These are phyloP conservation scores for Coelastrella sp. DNA, from an alignment of 139 green algal genomes.

Conservation along the genomic window DNA sequence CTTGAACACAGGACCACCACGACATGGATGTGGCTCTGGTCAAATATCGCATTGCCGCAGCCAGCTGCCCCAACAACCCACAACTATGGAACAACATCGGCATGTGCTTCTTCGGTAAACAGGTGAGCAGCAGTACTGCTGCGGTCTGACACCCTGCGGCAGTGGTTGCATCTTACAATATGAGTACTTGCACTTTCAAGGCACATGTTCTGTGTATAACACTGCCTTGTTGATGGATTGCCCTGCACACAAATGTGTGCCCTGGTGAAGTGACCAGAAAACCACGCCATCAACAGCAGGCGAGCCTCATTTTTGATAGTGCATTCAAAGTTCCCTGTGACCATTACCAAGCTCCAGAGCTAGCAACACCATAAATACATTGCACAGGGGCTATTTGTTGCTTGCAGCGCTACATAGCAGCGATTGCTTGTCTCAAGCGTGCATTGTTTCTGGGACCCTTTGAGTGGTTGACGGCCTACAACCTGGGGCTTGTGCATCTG, in stretches of 20 bases:
- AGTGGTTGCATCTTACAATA: no score
- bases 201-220: not conserved
- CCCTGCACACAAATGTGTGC: no score
- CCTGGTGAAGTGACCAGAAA: no score
- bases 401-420: slow-evolving; percentile 75
- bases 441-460: slow-evolving; percentile 85
- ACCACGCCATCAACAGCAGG: not conserved
- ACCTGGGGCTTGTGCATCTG: slow-evolving; percentile 82
- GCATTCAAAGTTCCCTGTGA: no score
- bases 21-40: slow-evolving; percentile 86
- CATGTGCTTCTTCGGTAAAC: slow-evolving; percentile 91
- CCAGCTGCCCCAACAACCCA: slow-evolving; percentile 76
- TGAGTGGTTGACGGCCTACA: slow-evolving; percentile 89
- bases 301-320: no score
- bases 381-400: no score
- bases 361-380: no score
- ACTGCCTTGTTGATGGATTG: no score
- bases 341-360: no score
- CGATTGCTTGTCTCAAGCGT: slow-evolving; percentile 83
- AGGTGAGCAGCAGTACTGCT: no score
- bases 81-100: slow-evolving; percentile 94
- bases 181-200: no score
- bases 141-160: no score
- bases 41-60: slow-evolving; percentile 85
- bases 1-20: slow-evolving; percentile 70